Evolutionary conservation across 2,329 filamentous ascomycete species (phyloP).

Genomic region (Bimuria novae-zelandiae): DNA sequence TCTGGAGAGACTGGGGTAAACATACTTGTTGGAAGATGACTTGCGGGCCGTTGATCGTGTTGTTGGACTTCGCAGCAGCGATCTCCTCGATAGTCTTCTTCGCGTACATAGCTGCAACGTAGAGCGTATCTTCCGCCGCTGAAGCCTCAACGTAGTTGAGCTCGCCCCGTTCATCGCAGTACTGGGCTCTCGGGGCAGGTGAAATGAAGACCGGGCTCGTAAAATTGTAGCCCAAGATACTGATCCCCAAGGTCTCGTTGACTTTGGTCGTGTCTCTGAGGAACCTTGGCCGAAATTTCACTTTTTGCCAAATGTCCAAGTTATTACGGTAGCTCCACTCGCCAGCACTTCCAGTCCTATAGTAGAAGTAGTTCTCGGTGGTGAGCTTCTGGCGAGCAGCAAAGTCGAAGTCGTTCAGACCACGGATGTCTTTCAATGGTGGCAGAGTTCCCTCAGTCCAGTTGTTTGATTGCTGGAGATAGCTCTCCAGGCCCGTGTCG

Average conservation of each 20-base stretch:
- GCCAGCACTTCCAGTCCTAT: slow-evolving; percentile 60
- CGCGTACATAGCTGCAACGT: slow-evolving; percentile 51
- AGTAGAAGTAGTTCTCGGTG: slow-evolving; percentile 58
- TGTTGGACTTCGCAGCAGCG: slow-evolving; percentile 29
- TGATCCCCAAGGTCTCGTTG: slow-evolving; percentile 48
- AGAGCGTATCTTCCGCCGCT: slow-evolving; percentile 55
- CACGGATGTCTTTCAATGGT: slow-evolving; percentile 51
- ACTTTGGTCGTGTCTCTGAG: slow-evolving; percentile 55
- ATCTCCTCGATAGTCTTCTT: slow-evolving; percentile 42
- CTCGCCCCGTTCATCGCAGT: slow-evolving; percentile 55
- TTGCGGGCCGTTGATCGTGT: slow-evolving; percentile 29
- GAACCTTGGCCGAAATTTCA: too few species aligned
- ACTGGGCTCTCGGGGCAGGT: slow-evolving; percentile 47
- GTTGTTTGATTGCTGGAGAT: not conserved
- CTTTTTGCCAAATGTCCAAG: slow-evolving; percentile 59
- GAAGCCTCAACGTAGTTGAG: slow-evolving; percentile 57
- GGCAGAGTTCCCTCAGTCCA: slow-evolving; percentile 46
- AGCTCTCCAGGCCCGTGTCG: slow-evolving; percentile 37
- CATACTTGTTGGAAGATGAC: slow-evolving; percentile 51
- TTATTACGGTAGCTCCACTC: slow-evolving; percentile 63
- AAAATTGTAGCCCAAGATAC: slow-evolving; percentile 59
- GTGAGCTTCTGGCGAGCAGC: slow-evolving; percentile 57
- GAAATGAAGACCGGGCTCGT: slow-evolving; percentile 61
- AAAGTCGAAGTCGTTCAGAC: slow-evolving; percentile 60
- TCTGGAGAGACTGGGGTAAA: too few species aligned